These are phyloP conservation scores for Paracoccidioides brasiliensis DNA, from an alignment of 2,329 filamentous ascomycete genomes.

Conservation along the genomic window DNA sequence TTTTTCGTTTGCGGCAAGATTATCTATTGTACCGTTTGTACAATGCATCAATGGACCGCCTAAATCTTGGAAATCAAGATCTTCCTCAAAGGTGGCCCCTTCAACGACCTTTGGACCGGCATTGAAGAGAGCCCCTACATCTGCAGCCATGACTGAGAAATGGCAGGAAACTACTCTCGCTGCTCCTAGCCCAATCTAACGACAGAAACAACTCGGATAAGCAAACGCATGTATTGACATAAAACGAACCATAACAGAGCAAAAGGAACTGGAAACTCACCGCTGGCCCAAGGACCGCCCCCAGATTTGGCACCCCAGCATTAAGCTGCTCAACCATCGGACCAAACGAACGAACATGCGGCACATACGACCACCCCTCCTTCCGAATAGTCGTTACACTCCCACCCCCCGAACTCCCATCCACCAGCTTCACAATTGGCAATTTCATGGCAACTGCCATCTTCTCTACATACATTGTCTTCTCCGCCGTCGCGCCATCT, in stretches of 20 bases:
- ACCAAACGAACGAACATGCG: slow-evolving; percentile 42
- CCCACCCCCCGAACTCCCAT: slow-evolving; percentile 50
- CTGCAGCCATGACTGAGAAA: slow-evolving; percentile 53
- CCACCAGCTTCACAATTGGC: slow-evolving; percentile 51
- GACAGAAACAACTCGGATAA: not conserved
- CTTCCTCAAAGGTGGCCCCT: slow-evolving; percentile 52
- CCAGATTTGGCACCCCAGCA: slow-evolving; percentile 50
- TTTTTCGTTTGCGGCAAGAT: slow-evolving; percentile 46
- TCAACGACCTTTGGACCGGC: slow-evolving; percentile 52
- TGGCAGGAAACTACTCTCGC: slow-evolving; percentile 49
- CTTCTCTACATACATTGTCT: slow-evolving; percentile 51
- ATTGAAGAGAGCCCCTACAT: slow-evolving; percentile 50
- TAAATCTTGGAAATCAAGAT: slow-evolving; percentile 43
- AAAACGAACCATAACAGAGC: not conserved
- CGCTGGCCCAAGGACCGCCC: slow-evolving; percentile 49
- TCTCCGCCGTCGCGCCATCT: slow-evolving; percentile 45
- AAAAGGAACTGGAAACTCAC: slow-evolving; percentile 15
- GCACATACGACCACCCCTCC: slow-evolving; percentile 47
- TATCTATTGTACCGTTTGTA: slow-evolving; percentile 54
- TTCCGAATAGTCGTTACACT: slow-evolving; percentile 47
- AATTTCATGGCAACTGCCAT: slow-evolving; percentile 43
- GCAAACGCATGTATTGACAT: not conserved
- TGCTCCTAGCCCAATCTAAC: slow-evolving; percentile 46
- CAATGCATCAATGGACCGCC: slow-evolving; percentile 50
- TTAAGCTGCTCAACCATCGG: slow-evolving; percentile 47